Evolutionary conservation across 371 early-diverging fungal genomes (phyloP).

Genomic region (Mortierella sp.): DNA sequence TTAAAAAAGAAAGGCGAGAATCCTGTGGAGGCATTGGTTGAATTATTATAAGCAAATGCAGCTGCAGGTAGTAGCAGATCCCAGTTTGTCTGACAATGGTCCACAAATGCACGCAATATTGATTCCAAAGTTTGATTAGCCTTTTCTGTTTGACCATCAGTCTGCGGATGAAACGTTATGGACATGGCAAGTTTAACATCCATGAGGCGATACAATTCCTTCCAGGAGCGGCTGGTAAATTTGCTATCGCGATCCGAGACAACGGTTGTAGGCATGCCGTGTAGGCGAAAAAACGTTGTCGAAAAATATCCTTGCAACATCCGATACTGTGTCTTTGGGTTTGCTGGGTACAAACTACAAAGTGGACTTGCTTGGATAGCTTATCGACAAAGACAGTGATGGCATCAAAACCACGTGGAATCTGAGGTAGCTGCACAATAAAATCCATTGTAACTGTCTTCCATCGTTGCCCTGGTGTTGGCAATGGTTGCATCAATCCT

Average conservation of each 20-base stretch:
- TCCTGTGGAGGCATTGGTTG: slow-evolving; percentile 51
- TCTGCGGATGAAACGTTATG: slow-evolving; percentile 58
- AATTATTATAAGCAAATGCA: slow-evolving; percentile 48
- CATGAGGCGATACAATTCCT: slow-evolving; percentile 20
- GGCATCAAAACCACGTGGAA: slow-evolving; percentile 33
- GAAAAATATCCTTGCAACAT: slow-evolving; percentile 29
- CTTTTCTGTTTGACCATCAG: slow-evolving; percentile 68
- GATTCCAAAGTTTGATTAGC: slow-evolving; percentile 63
- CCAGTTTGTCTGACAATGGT: background rate
- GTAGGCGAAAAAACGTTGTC: slow-evolving; percentile 31
- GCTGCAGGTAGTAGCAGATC: slow-evolving; percentile 3
- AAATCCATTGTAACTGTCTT: slow-evolving; percentile 41
- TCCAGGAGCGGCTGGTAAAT: slow-evolving; percentile 15
- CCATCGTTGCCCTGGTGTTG: slow-evolving; percentile 16
- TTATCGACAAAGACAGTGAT: slow-evolving; percentile 65
- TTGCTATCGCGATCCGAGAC: slow-evolving; percentile 24
- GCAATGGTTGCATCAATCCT: slow-evolving; percentile 59
- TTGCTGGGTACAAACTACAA: slow-evolving; percentile 15
- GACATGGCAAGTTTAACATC: slow-evolving; percentile 49
- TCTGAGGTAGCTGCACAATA: slow-evolving; percentile 25
- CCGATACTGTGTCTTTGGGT: slow-evolving; percentile 18
- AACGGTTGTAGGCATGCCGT: slow-evolving; percentile 32
- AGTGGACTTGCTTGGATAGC: slow-evolving; percentile 59
- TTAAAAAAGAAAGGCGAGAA: slow-evolving; percentile 47
- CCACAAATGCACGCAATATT: slow-evolving; percentile 57